Conservation (phyloP, 768 basidiomycete genomes). For the Galerina sulciceps region DNA sequence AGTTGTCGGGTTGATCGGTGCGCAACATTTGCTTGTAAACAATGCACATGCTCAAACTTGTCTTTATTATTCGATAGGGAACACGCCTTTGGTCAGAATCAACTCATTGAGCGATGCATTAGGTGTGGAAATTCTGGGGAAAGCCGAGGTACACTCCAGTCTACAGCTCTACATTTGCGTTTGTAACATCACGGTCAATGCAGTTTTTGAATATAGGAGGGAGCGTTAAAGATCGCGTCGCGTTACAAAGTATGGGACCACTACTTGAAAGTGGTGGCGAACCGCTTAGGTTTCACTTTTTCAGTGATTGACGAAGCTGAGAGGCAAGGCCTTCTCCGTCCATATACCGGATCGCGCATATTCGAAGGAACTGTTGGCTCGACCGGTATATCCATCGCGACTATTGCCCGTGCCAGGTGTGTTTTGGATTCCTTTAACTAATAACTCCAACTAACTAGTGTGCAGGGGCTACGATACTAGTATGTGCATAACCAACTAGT, state of each 20-base stretch:
- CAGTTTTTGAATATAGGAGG: slow-evolving; percentile 97
- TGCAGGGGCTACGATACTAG: slow-evolving; percentile 87
- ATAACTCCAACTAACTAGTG: not conserved
- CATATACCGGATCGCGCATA: slow-evolving; percentile 87
- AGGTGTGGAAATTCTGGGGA: slow-evolving; percentile 93
- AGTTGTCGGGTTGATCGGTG: slow-evolving; percentile 86
- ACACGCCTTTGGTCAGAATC: slow-evolving; percentile 92
- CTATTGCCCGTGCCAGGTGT: slow-evolving; percentile 85
- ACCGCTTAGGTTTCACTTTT: not conserved
- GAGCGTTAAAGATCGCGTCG: slow-evolving; percentile 98
- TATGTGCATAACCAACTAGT: slow-evolving; percentile 37
- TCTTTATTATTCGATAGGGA: slow-evolving; percentile 55
- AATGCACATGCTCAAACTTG: not conserved
- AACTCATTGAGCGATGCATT: slow-evolving; percentile 89
- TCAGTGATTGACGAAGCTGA: slow-evolving; percentile 96
- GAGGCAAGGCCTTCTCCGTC: slow-evolving; percentile 76
- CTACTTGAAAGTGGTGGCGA: not conserved
- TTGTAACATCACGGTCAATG: slow-evolving; percentile 48
- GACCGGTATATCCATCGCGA: slow-evolving; percentile 95
- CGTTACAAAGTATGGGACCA: slow-evolving; percentile 71
- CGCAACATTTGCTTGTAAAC: slow-evolving; percentile 18
- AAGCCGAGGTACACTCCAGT: slow-evolving; percentile 74
- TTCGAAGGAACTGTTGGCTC: slow-evolving; percentile 98
- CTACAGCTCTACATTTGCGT: not conserved
- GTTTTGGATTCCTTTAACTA: slow-evolving; percentile 17